phyloP scores from a whole-genome alignment of 2,329 filamentous ascomycete genomes.

The Coniella lustricola region DNA sequence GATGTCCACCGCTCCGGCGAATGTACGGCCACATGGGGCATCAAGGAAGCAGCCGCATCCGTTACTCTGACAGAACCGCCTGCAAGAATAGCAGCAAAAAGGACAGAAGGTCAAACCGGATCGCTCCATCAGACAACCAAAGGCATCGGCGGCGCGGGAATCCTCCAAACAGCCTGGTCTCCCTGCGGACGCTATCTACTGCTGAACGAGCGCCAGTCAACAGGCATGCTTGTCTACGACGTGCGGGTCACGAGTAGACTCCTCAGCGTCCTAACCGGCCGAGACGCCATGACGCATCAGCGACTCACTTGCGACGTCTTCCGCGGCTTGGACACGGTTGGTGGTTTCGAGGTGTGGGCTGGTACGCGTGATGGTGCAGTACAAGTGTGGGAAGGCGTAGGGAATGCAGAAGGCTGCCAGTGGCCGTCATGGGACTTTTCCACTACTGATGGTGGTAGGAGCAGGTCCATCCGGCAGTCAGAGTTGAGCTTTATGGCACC shows the following conservation, averaged over 20 bases:
- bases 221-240: conserved; percentile 54
- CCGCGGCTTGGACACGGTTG: conserved; percentile 26
- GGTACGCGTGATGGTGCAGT: conserved; percentile 48
- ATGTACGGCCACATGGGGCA: conserved; percentile 51
- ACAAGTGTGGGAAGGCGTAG: conserved; percentile 53
- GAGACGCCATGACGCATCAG: conserved; percentile 47
- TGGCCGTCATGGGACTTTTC: conserved; percentile 44
- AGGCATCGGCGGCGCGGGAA: conserved; percentile 52
- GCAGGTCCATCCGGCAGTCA: conserved; percentile 19
- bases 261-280: conserved; percentile 46
- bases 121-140: neutral
- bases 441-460: conserved; percentile 24
- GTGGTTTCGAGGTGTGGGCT: conserved; percentile 56
- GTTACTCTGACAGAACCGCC: neutral
- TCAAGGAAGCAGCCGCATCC: conserved; percentile 47
- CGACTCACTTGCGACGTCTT: conserved; percentile 50
- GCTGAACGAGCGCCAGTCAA: conserved; percentile 52
- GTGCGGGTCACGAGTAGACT: conserved; percentile 51
- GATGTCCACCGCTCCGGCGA: conserved; percentile 49
- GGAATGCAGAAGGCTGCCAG: conserved; percentile 36
- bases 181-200: conserved; percentile 56
- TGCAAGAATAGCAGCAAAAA: neutral
- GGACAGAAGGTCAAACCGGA: too few species aligned
- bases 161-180: conserved; percentile 55
- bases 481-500: neutral